phyloP scores from a whole-genome alignment of 225 moss, liverwort and hornwort species.

The Marchantia polymorpha region DNA sequence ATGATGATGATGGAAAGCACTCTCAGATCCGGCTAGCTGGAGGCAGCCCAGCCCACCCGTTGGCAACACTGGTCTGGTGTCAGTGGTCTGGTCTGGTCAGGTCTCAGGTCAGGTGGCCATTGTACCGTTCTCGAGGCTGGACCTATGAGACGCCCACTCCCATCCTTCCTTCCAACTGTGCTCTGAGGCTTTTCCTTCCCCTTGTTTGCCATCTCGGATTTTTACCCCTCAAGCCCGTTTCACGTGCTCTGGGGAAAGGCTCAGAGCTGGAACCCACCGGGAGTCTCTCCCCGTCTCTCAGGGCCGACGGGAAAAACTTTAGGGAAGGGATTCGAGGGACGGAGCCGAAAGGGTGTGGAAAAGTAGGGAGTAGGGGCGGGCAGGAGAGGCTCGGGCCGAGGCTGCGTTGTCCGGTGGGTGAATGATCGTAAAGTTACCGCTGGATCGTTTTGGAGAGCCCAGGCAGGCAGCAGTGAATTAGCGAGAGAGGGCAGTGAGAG shows the following conservation, averaged over 20 bases:
- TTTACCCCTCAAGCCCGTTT: neutral
- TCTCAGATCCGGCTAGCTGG: neutral
- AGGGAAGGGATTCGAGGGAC: neutral
- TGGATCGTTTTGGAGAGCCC: neutral
- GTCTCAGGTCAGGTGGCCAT: neutral
- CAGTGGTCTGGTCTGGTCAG: neutral
- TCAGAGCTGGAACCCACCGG: neutral
- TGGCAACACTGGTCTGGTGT: neutral
- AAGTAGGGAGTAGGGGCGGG: neutral
- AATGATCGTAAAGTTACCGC: neutral
- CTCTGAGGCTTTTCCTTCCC: neutral
- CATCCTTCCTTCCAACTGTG: conserved; percentile 3
- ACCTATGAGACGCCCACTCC: neutral
- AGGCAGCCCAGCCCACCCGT: conserved; percentile 5
- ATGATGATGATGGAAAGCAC: neutral
- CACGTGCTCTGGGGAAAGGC: neutral
- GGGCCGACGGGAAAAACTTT: no score
- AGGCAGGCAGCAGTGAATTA: neutral
- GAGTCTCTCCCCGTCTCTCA: no score
- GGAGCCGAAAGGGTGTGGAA: neutral
- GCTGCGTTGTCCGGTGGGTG: neutral
- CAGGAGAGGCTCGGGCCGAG: neutral
- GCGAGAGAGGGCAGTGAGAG: neutral
- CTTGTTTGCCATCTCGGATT: neutral
- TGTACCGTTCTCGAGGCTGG: conserved; percentile 3